Evolutionary conservation across 805 yeast genomes (phyloP).

Genomic region (Yamadazyma ubonensis): DNA sequence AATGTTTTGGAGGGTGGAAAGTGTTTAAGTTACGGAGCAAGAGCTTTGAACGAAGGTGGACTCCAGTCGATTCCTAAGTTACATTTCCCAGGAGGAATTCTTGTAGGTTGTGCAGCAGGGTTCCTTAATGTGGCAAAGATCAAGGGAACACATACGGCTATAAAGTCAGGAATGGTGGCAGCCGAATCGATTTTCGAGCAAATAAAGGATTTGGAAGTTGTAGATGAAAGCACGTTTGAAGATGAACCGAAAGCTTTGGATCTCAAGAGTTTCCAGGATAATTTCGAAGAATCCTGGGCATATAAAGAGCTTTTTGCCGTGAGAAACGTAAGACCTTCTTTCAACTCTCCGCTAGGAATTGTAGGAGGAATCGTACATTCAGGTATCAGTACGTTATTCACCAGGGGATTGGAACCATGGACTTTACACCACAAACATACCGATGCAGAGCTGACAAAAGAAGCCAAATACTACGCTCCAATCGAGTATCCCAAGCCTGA

Average conservation of each 20-base stretch:
- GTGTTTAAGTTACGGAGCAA: slow-evolving; percentile 91
- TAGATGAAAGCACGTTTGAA: slow-evolving; percentile 44
- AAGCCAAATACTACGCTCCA: slow-evolving; percentile 63
- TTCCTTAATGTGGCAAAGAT: slow-evolving; percentile 96
- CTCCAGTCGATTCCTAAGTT: slow-evolving; percentile 87
- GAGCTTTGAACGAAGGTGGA: slow-evolving; percentile 98
- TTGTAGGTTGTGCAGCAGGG: slow-evolving; percentile 96
- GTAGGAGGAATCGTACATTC: slow-evolving; percentile 82
- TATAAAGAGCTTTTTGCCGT: slow-evolving; percentile 78
- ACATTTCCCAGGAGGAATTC: slow-evolving; percentile 92
- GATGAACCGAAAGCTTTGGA: slow-evolving; percentile 34
- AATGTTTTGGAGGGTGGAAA: slow-evolving; percentile 80
- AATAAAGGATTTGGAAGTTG: slow-evolving; percentile 43
- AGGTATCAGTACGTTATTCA: slow-evolving; percentile 75
- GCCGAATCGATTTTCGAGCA: slow-evolving; percentile 73
- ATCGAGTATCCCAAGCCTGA: slow-evolving; percentile 96
- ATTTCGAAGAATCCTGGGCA: slow-evolving; percentile 79
- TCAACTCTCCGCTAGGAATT: slow-evolving; percentile 70
- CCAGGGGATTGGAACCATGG: slow-evolving; percentile 85
- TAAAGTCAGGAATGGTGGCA: slow-evolving; percentile 93
- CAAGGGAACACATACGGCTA: slow-evolving; percentile 97
- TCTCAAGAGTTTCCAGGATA: slow-evolving; percentile 58
- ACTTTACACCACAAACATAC: slow-evolving; percentile 69
- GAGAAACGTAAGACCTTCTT: slow-evolving; percentile 91
- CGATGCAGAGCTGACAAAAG: slow-evolving; percentile 70